Base-by-base conservation (phyloP, 2,329 filamentous ascomycete genomes). In the Ophiostoma pallidulum region DNA sequence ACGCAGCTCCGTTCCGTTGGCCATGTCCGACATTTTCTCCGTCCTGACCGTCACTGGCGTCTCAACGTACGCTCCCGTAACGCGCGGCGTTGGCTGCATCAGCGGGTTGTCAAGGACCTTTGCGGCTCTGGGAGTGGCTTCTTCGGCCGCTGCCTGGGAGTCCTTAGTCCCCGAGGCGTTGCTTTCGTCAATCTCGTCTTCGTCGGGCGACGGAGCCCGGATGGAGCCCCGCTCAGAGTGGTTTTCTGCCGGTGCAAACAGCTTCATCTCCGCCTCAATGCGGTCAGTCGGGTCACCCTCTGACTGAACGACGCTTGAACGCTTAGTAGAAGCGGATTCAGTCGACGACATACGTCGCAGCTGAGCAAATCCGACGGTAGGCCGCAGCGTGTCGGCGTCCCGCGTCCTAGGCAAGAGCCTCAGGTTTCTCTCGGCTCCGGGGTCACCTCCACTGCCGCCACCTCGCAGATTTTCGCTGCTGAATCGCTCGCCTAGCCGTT, bases 61-160 rank as follows among this genome's bases (percentile, higher is more conserved):
- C 47, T 78, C 74, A 9, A 79, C 67, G 50, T 72, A 80, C 3
- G 76, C 76, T 0, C 76, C 76, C 0, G 66, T 71, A 4, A 78
- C 66, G 43, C 63, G 69, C 2, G 76, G 76, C 3, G 76, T 79
- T 7, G 73, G 72, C 60, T 72, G 70, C 26, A 65, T 65, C 29
- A 72, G 50, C 10, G 69, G 69, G 49, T 78, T 54, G 8, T 53
- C 28, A 2, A 26, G 16, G 13, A 35, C 46, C 53, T 66, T 74
- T 13, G 50, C 48, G 3, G 71, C 61, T 38, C 66, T 66, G 5
- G 75, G 76, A 1, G 76, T 80, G 10, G 36, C 38, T 16, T 54
- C 51, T 10, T 50, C 46, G 3, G 6, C 12, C 41, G 22, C n/a
- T n/a, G n/a, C 41, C 28, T 37, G 26, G n/a, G 19, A 29, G 20